Base-by-base conservation (phyloP, 495 filamentous ascomycete genomes). In the Penicillium taxi region DNA sequence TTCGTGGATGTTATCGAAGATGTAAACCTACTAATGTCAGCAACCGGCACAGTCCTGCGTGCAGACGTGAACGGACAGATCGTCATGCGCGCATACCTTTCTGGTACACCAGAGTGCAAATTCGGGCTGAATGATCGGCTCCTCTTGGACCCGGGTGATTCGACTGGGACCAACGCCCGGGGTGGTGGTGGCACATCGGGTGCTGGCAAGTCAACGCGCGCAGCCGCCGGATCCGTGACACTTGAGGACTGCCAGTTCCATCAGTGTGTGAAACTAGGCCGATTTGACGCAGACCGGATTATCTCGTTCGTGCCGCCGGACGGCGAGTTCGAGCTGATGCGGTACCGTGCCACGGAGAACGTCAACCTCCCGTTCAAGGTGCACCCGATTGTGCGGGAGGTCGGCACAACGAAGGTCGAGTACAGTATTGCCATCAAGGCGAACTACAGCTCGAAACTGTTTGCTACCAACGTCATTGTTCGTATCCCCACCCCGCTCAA, bases 1-100 rank as follows among this genome's bases (percentile, higher is more conserved):
- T 98, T 98, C 47, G 91, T 98, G 37, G 91, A 98, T 60, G 93
- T 99, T 16, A 99, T 99, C 56, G 93, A 99, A 65, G 93, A 96
- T 52, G 91, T 99, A 37, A 99, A 99, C 61, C 80, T 99, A 35
- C 77, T 99, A 32, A 95, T 99, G 87, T 95, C 88, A 22, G 93
- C 91, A 4, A 84, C 85, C 3, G 91, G 93, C 14, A 91, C 88
- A 17, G 85, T 96, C 7, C 81, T 99, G 11, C 85, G 93, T 47
- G 93, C 93, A 43, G 93, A 99, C 53, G 93, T 99, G 35, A 94
- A 85, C 41, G 93, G 93, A 22, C 88, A 96, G 56, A 96, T 99
- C 50, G 76, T 96, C 47, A 99, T 99, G 93, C 89, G 93, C 35
- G 93, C 93, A 41, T 99, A 99, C 52, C 83, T 99, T 20, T 81